A percentile compares a stretch with the other conserved stretches of the same genome.
These are phyloP conservation scores for Penicillium dipodomyicola DNA, from an alignment of 495 filamentous ascomycete genomes.

Conservation along the genomic window DNA sequence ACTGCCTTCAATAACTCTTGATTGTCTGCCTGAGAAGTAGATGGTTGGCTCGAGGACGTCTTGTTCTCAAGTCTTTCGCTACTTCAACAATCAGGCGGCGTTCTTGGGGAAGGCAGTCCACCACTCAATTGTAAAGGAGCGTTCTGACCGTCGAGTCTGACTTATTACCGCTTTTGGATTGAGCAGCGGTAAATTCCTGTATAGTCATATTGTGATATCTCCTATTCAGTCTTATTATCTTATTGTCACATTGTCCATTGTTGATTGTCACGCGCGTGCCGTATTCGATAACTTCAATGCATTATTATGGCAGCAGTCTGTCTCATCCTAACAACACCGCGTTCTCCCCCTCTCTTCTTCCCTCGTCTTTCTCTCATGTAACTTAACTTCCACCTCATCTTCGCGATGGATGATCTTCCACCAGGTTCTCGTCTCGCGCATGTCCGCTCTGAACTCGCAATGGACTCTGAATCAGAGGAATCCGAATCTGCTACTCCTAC, in stretches of 20 bases:
- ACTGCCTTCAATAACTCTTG: constrained; percentile 41
- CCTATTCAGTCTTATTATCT: neutral
- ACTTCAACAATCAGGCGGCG: constrained; percentile 31
- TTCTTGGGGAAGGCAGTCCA: constrained; percentile 42
- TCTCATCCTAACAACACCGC: neutral
- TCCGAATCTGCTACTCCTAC: neutral
- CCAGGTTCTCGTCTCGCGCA: constrained; percentile 4
- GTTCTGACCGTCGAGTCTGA: constrained; percentile 19
- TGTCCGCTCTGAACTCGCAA: constrained; percentile 17
- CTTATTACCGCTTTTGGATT: constrained; percentile 26
- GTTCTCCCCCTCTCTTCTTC: neutral
- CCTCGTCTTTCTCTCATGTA: neutral
- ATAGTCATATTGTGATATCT: neutral
- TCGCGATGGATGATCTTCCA: neutral
- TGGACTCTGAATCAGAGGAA: constrained; percentile 13
- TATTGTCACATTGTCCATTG: constrained; percentile 9
- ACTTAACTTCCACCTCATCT: neutral
- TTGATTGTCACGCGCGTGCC: neutral
- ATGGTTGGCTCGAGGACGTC: constrained; percentile 32
- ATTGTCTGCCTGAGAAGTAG: constrained; percentile 28
- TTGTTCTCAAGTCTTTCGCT: constrained; percentile 40
- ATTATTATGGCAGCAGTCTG: neutral
- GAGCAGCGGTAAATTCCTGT: constrained; percentile 35
- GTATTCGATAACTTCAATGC: constrained; percentile 1
- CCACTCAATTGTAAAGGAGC: constrained; percentile 30